Evolutionary conservation across 805 yeast species (phyloP).

Genomic region (Saturnispora galanensis): DNA sequence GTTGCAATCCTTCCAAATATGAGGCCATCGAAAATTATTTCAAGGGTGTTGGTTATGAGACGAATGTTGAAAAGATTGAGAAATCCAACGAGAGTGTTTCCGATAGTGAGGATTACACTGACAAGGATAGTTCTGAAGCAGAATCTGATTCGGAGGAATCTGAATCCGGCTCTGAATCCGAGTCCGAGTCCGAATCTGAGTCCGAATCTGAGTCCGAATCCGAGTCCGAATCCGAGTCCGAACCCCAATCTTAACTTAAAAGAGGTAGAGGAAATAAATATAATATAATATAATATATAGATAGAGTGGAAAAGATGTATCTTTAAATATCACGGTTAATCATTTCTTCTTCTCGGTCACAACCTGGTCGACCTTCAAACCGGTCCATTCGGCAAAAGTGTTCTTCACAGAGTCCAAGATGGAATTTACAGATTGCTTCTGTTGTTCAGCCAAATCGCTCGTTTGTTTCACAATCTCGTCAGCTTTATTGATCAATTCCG

Average conservation of each 20-base stretch:
- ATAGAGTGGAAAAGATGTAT: neutral
- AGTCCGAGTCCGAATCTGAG: too few relatives aligned
- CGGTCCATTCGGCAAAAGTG: constrained; percentile 47
- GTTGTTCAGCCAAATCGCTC: constrained; percentile 31
- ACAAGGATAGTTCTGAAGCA: constrained; percentile 18
- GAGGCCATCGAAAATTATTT: constrained; percentile 40
- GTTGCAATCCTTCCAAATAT: constrained; percentile 61
- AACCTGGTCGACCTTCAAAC: constrained; percentile 55
- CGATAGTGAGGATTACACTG: constrained; percentile 23
- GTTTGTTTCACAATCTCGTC: constrained; percentile 35
- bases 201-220: constrained; percentile 10
- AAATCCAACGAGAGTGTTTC: constrained; percentile 26
- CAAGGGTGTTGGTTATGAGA: constrained; percentile 44
- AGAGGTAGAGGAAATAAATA: neutral
- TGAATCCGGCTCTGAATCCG: constrained; percentile 12
- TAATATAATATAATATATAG: constrained; percentile 1
- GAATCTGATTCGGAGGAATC: constrained; percentile 9
- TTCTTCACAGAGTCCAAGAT: constrained; percentile 28
- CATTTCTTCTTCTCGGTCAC: constrained; percentile 39
- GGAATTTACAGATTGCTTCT: constrained; percentile 30
- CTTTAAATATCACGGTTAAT: neutral
- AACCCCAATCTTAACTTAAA: neutral
- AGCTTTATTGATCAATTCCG: constrained; percentile 36
- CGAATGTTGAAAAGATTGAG: constrained; percentile 46
- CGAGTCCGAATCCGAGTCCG: constrained; percentile 3